Conservation (phyloP, 805 yeast species). For the Teunomyces atbi region DNA sequence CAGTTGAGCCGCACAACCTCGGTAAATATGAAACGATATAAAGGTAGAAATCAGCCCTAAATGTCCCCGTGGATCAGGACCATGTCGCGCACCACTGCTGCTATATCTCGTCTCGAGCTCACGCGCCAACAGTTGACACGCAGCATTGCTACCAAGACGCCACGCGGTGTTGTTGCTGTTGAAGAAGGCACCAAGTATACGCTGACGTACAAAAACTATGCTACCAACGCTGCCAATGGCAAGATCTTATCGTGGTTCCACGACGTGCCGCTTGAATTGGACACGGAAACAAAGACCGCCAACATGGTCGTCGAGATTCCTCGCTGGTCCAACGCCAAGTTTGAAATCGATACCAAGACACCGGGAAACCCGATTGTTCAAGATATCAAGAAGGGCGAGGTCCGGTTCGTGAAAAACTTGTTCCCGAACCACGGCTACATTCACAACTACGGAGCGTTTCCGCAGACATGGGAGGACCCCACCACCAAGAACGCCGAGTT, state of each 20-base stretch:
- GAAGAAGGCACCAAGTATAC: constrained; percentile 35
- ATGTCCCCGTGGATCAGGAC: neutral
- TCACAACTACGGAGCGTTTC: constrained; percentile 85
- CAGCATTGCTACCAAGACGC: constrained; percentile 1
- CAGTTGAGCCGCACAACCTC: neutral
- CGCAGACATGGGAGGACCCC: constrained; percentile 99
- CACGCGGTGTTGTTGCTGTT: constrained; percentile 1
- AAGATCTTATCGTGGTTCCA: constrained; percentile 65
- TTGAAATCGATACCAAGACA: constrained; percentile 63
- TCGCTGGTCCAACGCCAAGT: constrained; percentile 79
- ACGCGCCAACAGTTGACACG: constrained; percentile 12
- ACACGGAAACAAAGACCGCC: constrained; percentile 39
- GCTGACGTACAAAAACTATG: constrained; percentile 43
- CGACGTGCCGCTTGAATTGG: constrained; percentile 60
- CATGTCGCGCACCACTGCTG: constrained; percentile 5
- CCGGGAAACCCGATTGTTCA: constrained; percentile 77
- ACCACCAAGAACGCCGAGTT: constrained; percentile 50
- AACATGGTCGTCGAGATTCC: constrained; percentile 48
- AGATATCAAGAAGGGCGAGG: constrained; percentile 71
- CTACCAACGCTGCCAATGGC: constrained; percentile 37
- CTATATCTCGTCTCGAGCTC: constrained; percentile 11
- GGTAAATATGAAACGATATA: neutral
- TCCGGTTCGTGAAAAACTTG: constrained; percentile 72
- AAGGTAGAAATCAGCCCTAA: neutral
- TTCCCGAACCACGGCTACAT: constrained; percentile 85